phyloP scores from a whole-genome alignment of 1,139 yeast genomes.

The Candida pseudocylindracea region DNA sequence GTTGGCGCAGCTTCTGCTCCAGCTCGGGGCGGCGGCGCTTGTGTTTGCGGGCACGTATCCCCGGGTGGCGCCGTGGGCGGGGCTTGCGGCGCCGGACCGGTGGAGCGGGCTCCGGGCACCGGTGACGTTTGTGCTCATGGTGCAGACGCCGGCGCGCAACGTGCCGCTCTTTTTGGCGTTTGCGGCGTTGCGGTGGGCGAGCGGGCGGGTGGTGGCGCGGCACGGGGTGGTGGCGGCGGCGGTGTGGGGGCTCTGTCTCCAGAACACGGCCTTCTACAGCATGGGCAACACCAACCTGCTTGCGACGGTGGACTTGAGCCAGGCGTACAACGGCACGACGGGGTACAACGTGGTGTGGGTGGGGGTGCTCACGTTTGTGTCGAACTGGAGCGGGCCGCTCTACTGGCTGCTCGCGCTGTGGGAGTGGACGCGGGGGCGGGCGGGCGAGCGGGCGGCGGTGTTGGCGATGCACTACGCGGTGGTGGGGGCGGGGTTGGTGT shows the following conservation, averaged over 20 bases:
- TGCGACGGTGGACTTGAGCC: slow-evolving; percentile 75
- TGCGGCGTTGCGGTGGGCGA: too few relatives aligned
- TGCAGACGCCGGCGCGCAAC: background rate
- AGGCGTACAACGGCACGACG: slow-evolving; percentile 75
- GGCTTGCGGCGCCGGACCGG: too few relatives aligned
- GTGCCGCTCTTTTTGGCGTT: background rate
- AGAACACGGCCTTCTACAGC: slow-evolving; percentile 64
- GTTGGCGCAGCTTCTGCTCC: too few relatives aligned
- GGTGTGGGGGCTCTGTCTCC: slow-evolving; percentile 17
- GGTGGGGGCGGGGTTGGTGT: slow-evolving; percentile 32
- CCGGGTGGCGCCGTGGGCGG: too few relatives aligned
- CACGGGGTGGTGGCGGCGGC: slow-evolving; percentile 3
- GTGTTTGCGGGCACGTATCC: too few relatives aligned
- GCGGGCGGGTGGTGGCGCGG: background rate
- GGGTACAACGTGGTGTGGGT: slow-evolving; percentile 50
- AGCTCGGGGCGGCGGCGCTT: too few relatives aligned
- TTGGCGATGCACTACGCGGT: slow-evolving; percentile 32
- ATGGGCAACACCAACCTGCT: slow-evolving; percentile 84
- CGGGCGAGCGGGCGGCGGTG: slow-evolving; percentile 15
- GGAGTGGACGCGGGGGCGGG: slow-evolving; percentile 1
- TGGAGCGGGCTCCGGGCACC: too few relatives aligned
- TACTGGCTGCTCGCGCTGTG: slow-evolving; percentile 44
- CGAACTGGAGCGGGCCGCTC: slow-evolving; percentile 72
- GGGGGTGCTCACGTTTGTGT: slow-evolving; percentile 55
- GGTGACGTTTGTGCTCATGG: too few relatives aligned